Evolutionary conservation across 2,329 filamentous ascomycete genomes (phyloP).

Genomic region (Curvularia verruculosa): DNA sequence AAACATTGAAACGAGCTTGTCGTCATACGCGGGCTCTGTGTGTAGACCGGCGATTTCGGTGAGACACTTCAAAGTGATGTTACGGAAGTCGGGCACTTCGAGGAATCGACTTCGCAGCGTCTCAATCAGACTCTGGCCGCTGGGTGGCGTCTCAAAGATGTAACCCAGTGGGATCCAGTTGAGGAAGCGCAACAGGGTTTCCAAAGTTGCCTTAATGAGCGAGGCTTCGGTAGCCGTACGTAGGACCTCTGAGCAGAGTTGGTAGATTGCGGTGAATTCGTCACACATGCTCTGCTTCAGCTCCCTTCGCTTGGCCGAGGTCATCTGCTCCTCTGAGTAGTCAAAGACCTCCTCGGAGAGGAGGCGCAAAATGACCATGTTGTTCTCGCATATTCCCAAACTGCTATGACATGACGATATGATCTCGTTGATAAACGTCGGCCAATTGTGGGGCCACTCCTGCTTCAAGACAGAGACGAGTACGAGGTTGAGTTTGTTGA

Average conservation of each 20-base stretch:
- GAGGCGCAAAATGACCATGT: constrained; percentile 96
- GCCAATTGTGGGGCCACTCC: constrained; percentile 99
- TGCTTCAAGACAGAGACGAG: constrained; percentile 98
- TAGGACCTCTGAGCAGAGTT: constrained; percentile 94
- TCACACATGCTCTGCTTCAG: constrained; percentile 98
- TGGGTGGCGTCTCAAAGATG: constrained; percentile 88
- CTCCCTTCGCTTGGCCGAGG: constrained; percentile 94
- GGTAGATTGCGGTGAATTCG: constrained; percentile 98
- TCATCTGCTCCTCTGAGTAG: constrained; percentile 99
- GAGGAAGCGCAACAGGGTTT: constrained; percentile 93
- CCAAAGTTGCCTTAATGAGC: constrained; percentile 93
- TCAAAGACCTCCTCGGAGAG: constrained; percentile 99
- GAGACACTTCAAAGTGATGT: constrained; percentile 93
- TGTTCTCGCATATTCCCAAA: constrained; percentile 98
- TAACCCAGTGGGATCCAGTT: constrained; percentile 99
- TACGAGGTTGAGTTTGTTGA: constrained; percentile 98
- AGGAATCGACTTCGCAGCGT: constrained; percentile 91
- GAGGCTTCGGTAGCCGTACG: constrained; percentile 86
- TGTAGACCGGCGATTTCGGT: constrained; percentile 96
- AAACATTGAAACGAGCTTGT: constrained; percentile 98
- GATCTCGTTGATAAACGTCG: constrained; percentile 99
- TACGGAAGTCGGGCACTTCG: constrained; percentile 92
- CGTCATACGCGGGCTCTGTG: constrained; percentile 85
- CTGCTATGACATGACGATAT: constrained; percentile 94
- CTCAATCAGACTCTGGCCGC: constrained; percentile 74